Evolutionary conservation across 768 basidiomycete genomes (phyloP).

Genomic region (Lactifluus volemus): DNA sequence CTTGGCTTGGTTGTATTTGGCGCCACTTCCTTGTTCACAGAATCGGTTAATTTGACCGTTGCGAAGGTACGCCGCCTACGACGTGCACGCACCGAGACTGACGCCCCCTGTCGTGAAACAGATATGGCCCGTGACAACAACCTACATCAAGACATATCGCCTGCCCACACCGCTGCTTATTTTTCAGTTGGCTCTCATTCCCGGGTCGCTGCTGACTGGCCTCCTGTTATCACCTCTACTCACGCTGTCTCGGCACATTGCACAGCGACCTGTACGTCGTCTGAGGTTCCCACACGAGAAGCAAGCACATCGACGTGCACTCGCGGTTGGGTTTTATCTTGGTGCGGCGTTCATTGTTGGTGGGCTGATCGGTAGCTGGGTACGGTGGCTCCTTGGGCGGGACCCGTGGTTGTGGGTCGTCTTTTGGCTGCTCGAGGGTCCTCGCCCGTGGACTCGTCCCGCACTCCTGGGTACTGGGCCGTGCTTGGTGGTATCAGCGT

Average conservation of each 20-base stretch:
- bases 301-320: slow-evolving; percentile 65
- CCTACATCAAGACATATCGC: slow-evolving; percentile 86
- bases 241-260: slow-evolving; percentile 84
- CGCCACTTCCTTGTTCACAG: slow-evolving; percentile 78
- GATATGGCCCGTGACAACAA: slow-evolving; percentile 75
- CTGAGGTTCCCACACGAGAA: slow-evolving; percentile 80
- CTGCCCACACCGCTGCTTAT: slow-evolving; percentile 86
- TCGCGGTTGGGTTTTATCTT: slow-evolving; percentile 78
- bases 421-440: slow-evolving; percentile 69
- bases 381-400: slow-evolving; percentile 77
- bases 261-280: slow-evolving; percentile 74
- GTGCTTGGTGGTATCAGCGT: slow-evolving; percentile 73
- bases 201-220: slow-evolving; percentile 86
- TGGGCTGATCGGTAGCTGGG: slow-evolving; percentile 85
- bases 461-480: slow-evolving; percentile 82
- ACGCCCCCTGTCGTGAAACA: slow-evolving; percentile 23
- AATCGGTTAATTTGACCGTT: slow-evolving; percentile 76
- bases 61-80: slow-evolving; percentile 49
- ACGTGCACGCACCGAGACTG: not conserved
- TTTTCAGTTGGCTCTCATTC: slow-evolving; percentile 88
- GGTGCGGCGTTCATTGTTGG: slow-evolving; percentile 71
- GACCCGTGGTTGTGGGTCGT: slow-evolving; percentile 86
- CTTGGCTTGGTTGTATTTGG: slow-evolving; percentile 84
- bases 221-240: slow-evolving; percentile 92
- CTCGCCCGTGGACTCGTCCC: slow-evolving; percentile 68